phyloP scores from a whole-genome alignment of 2,329 filamentous ascomycete species.

The Beauveria scarabaeidicola region DNA sequence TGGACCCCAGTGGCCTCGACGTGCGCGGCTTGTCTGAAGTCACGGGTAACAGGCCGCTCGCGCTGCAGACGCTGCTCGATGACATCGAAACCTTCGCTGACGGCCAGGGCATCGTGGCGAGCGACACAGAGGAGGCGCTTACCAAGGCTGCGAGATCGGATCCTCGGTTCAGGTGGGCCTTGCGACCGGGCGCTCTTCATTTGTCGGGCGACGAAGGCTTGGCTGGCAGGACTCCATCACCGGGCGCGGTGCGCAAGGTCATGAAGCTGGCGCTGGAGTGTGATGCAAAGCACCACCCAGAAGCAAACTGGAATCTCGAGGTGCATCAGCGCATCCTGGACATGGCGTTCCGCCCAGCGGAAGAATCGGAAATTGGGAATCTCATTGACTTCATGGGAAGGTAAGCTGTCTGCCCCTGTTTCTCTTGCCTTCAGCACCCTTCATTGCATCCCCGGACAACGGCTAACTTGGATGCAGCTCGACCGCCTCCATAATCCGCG shows the following conservation, averaged over 20 bases:
- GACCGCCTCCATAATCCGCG: neutral
- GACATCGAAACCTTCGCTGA: neutral
- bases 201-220: neutral
- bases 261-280: neutral
- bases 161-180: neutral
- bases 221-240: neutral
- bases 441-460: too few relatives aligned
- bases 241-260: neutral
- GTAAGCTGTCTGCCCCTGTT: neutral
- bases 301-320: neutral
- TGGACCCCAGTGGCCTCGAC: neutral
- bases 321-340: neutral
- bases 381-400: neutral
- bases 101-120: neutral
- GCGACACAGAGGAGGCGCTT: neutral
- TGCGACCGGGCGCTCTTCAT: neutral
- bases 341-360: neutral
- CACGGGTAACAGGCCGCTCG: neutral
- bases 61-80: neutral
- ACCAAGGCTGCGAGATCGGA: neutral
- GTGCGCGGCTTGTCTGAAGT: neutral
- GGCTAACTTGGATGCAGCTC: neutral
- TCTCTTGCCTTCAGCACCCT: too few relatives aligned
- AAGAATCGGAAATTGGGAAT: neutral
- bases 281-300: neutral